Base-by-base conservation (phyloP, 2,329 filamentous ascomycete species). In the Ascosphaera pollenicola region DNA sequence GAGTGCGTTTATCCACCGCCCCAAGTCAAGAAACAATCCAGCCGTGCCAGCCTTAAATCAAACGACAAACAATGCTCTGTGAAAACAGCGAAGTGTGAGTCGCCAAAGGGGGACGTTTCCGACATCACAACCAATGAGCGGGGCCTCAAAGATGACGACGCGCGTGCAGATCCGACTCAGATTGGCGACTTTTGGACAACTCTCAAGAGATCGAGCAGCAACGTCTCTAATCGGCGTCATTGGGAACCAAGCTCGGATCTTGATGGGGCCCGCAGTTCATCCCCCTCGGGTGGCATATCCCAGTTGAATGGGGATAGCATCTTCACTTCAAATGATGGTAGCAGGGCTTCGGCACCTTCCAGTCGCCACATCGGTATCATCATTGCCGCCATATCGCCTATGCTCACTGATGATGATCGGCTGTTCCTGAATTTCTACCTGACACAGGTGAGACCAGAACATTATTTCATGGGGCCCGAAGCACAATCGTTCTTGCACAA, bases 1-100 rank as follows among this genome's bases (percentile, higher is more conserved):
- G 82, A 92, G 46, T 98, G 89, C 55, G 67, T 79, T 42, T 98
- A 94, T 54, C 87, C 89, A 2, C 82, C 75, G 21, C 61, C 71
- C 36, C 54, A 62, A 34, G 59, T 63, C 38, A 53, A 62, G 32
- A 65, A 63, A 44, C 42, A 51, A 19, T 51, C 50, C 42, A 60
- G 60, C 40, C 61, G 58, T 44, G 37, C 47, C 24, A 57, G 54
- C 30, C 51, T 55, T 45, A 70, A 65, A 46, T 69, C 62, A n/a
- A 64, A 68, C 35, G 63, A 66, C 11, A 50, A 55, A 8, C 63
- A 63, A 32, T n/a, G 6, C 5, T 32, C 30, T 15, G 30, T 15
- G n/a, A 32, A n/a, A 13, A 32, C 30, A 13, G n/a, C 5, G 30
- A 32, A 15, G n/a, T 32, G 30, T 32, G 30, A 32, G 11, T 32